Conservation (phyloP, 805 yeast species). For the Hanseniaspora meyeri region DNA sequence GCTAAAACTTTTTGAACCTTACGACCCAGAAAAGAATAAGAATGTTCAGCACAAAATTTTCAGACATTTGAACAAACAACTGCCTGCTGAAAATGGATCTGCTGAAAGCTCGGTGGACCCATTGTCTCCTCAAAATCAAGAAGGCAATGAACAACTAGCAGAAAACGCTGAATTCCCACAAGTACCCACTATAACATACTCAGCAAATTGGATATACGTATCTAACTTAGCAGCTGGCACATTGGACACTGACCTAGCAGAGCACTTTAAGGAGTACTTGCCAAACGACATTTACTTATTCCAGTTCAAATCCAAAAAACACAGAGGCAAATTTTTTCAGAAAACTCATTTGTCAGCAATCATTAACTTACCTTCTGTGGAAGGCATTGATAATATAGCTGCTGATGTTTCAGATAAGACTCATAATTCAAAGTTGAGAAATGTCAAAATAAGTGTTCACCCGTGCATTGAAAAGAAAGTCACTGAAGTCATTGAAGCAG, state of each 20-base stretch:
- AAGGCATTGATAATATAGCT: slow-evolving; percentile 29
- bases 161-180: not conserved
- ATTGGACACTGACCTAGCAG: slow-evolving; percentile 36
- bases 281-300: slow-evolving; percentile 40
- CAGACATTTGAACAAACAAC: not conserved
- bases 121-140: not conserved
- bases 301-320: slow-evolving; percentile 27
- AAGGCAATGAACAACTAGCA: not conserved
- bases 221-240: slow-evolving; percentile 30
- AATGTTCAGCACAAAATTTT: not conserved
- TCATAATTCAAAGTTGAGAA: slow-evolving; percentile 29
- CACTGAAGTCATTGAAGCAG: slow-evolving; percentile 34
- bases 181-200: slow-evolving; percentile 16
- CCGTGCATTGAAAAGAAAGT: slow-evolving; percentile 35
- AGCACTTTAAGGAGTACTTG: slow-evolving; percentile 33
- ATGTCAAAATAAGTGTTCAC: slow-evolving; percentile 28
- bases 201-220: slow-evolving; percentile 38
- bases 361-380: slow-evolving; percentile 35
- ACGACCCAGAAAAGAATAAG: slow-evolving; percentile 5
- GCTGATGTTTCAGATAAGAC: slow-evolving; percentile 21
- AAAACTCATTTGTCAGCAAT: slow-evolving; percentile 39
- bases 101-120: not conserved
- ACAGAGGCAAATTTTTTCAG: slow-evolving; percentile 24
- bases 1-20: slow-evolving; percentile 6
- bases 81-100: not conserved